A percentile compares a stretch with the other conserved stretches of the same genome.
Conservation (phyloP, 441 rosid species). For the Sinapis alba region DNA sequence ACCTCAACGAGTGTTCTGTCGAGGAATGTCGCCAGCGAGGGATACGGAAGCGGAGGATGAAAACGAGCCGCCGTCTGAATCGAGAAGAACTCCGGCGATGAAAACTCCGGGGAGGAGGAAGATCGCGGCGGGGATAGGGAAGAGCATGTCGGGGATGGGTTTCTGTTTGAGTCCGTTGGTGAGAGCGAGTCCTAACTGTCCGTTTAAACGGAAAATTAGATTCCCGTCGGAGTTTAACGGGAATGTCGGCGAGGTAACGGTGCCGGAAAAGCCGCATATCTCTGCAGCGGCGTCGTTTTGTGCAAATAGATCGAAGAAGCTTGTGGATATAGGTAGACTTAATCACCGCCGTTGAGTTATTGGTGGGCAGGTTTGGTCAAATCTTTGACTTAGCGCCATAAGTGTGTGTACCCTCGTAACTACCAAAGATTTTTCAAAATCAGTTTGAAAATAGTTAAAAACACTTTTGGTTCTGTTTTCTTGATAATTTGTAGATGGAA, state of each 20-base stretch:
- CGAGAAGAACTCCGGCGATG: constrained; percentile 47
- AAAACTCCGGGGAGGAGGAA: constrained; percentile 36
- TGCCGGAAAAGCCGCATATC: constrained; percentile 58
- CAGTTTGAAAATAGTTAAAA: neutral
- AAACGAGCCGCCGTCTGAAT: constrained; percentile 40
- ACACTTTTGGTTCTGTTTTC: neutral
- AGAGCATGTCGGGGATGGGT: constrained; percentile 48
- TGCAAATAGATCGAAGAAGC: constrained; percentile 83
- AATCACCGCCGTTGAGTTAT: constrained; percentile 57
- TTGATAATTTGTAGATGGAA: constrained; percentile 14
- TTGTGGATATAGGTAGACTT: constrained; percentile 77
- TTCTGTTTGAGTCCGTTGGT: constrained; percentile 61
- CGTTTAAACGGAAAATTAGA: constrained; percentile 64
- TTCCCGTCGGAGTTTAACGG: constrained; percentile 56
- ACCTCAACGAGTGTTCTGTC: constrained; percentile 35
- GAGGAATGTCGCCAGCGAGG: constrained; percentile 74
- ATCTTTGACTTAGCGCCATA: constrained; percentile 32
- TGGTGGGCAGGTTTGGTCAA: constrained; percentile 38
- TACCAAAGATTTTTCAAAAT: constrained; percentile 4
- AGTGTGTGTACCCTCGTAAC: constrained; percentile 9
- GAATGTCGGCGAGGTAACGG: constrained; percentile 47
- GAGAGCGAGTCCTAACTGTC: constrained; percentile 76
- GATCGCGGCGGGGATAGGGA: constrained; percentile 36
- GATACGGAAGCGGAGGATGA: constrained; percentile 24
- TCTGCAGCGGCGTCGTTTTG: constrained; percentile 68